Base-by-base conservation (phyloP, 805 yeast genomes). In the Candida nemodendra region DNA sequence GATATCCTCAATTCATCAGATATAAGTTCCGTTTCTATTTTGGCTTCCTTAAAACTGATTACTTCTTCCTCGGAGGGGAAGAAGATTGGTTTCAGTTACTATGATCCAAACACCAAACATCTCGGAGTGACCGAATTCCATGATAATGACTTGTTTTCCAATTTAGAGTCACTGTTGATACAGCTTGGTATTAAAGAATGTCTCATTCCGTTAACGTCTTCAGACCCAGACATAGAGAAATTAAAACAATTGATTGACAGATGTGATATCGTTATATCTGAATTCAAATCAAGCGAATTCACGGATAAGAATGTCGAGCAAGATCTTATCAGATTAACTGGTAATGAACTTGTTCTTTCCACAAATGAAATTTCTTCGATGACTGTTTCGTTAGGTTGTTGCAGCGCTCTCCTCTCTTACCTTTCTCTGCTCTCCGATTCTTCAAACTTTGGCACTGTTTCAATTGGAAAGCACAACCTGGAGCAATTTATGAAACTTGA, bases 151-250 rank as follows among this genome's bases (percentile, higher is more conserved):
- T 70, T 88, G 8, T 89, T 76, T 51, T 81, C 95, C 1, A 91
- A 90, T 55, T 61, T 91, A 45, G 98, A 93, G 59, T 81, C 95
- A 32, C 70, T 89, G 34, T 61, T 90, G 41, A 83, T 93, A 49
- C 99, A 93, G 59, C 66, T 89, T 24, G 96, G 95, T 15, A 87
- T 89, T 5, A 86, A 84, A 52, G 99, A 93, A 57, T 81, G 88
- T 27, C 57, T 93, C 12, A 51, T 91, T 5, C 81, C 83, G 9
- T 36, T 49, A 9, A 63, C 67, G 4, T 50, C 45, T 2, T 28
- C 44, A 15, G 83, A 78, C 39, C 64, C 75, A 4, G 91, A 84
- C 41, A 62, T 74, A 33, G 68, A 71, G 32, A 89, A 88, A 56
- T 66, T 91, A 38, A 66, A 66, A 16, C 85, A 81, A 46, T 81